These are phyloP conservation scores for Lagerstroemia speciosa DNA, from an alignment of 345 rosid species.

Conservation along the genomic window DNA sequence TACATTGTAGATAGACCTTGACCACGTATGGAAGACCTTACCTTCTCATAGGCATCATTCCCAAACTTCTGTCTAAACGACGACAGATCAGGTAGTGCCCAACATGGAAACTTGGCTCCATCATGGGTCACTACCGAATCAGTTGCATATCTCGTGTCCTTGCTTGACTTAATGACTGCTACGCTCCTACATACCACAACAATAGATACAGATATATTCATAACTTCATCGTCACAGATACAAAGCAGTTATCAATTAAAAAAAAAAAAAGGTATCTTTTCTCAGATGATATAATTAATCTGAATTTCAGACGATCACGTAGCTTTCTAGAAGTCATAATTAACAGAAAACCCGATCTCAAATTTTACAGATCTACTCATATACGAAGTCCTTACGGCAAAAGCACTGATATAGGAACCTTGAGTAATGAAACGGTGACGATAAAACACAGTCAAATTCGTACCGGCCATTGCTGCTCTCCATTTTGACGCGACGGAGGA, in stretches of 20 bases:
- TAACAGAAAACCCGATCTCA: no score
- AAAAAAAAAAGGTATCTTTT: not conserved
- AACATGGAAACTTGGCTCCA: conserved; percentile 69
- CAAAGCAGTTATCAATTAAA: not conserved
- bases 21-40: conserved; percentile 10
- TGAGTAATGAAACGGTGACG: not conserved
- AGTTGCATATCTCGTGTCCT: conserved; percentile 61
- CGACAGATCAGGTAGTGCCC: conserved; percentile 68
- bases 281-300: not conserved
- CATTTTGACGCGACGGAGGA: conserved; percentile 74
- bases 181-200: conserved; percentile 34
- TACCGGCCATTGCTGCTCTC: conserved; percentile 60
- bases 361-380: no score
- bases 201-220: not conserved
- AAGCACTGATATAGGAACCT: no score
- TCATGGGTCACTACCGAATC: conserved; percentile 82
- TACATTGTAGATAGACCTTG: no score
- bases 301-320: no score
- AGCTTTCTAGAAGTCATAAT: no score
- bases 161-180: conserved; percentile 72
- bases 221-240: not conserved
- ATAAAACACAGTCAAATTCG: not conserved
- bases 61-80: conserved; percentile 47
- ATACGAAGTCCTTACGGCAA: no score
- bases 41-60: conserved; percentile 55